Base-by-base conservation (phyloP, 805 yeast species). In the Komagataella populi region DNA sequence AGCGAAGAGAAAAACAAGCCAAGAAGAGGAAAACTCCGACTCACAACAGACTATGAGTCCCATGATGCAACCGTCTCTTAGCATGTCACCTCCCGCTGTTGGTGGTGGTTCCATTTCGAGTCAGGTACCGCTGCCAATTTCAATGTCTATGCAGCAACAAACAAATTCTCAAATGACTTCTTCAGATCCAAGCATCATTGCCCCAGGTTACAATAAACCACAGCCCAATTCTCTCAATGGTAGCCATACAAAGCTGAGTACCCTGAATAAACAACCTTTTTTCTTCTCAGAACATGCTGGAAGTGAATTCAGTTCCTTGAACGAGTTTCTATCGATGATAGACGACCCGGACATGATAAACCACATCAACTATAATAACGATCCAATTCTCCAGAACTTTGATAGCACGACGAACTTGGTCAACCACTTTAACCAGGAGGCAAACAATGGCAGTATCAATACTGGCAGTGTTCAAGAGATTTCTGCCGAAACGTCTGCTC, bases 241-340 rank as follows among this genome's bases (percentile, higher is more conserved):
- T 18, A 23, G 47, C 4, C 24, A 30, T 8, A 30, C 39, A 12
- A 30, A 22, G 6, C 47, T 46, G 20, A 44, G 46, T 12, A 50
- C 54, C 4, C 55, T 67, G n/a, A 67, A 76, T 57, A 87, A 81
- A 53, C 86, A 81, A 55, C 93, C 95, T 0, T 78, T 84, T 53
- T 89, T 89, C 68, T 84, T 80, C 55, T 85, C 96, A 0, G 96
- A 89, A 59, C 95, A 89, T 62, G 95, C 93, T 0, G 96, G 96
- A 2, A 83, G 93, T 18, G 97, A 90, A 66, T 89, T 90, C 61
- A 81, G 88, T 55, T 88, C 96, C 0, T 70, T 90, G 57, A 88
- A 88, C 53, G 96, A 90, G 62, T 90, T 90, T 59, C 69, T 90
- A 50, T 81, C 90, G 1, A 87, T 90, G 87, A 78, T 90, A 48